A percentile compares a stretch with the other conserved stretches of the same genome.
Conservation (phyloP, 2,329 filamentous ascomycete genomes). For the Whalleya microplaca region DNA sequence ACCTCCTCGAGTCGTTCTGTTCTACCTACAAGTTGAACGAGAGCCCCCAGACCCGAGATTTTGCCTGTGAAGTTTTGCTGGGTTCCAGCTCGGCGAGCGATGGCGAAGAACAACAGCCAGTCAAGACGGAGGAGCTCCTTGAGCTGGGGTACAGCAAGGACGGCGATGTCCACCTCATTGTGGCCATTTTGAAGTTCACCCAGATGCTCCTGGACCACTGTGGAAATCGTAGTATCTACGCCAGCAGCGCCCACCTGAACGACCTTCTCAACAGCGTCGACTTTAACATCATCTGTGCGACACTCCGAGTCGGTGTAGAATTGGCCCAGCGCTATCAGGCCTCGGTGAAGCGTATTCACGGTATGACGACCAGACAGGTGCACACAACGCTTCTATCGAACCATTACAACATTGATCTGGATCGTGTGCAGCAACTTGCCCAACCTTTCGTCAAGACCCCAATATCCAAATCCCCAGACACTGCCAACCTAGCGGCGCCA, state of each 20-base stretch:
- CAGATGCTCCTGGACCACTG: constrained; percentile 89
- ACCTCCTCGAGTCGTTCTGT: constrained; percentile 80
- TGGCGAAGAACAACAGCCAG: constrained; percentile 55
- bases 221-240: constrained; percentile 94
- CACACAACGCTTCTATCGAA: constrained; percentile 77
- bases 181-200: constrained; percentile 83
- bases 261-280: constrained; percentile 88
- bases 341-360: constrained; percentile 73
- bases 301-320: constrained; percentile 80
- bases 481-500: constrained; percentile 55
- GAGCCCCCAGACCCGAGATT: constrained; percentile 79
- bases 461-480: constrained; percentile 54
- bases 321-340: constrained; percentile 92
- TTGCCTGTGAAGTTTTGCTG: constrained; percentile 67
- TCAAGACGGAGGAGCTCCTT: constrained; percentile 51
- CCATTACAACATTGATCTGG: constrained; percentile 80
- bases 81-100: constrained; percentile 59
- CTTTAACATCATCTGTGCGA: constrained; percentile 74
- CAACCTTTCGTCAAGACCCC: constrained; percentile 79
- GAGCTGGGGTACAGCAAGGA: constrained; percentile 69
- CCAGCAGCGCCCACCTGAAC: constrained; percentile 87
- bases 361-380: constrained; percentile 66
- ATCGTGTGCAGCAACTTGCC: constrained; percentile 83
- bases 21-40: constrained; percentile 77
- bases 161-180: constrained; percentile 79